Percentiles rank a stretch among this genome's conserved stretches.
These are phyloP conservation scores for Diaporthe vexans DNA, from an alignment of 2,329 filamentous ascomycete species.

Conservation along the genomic window DNA sequence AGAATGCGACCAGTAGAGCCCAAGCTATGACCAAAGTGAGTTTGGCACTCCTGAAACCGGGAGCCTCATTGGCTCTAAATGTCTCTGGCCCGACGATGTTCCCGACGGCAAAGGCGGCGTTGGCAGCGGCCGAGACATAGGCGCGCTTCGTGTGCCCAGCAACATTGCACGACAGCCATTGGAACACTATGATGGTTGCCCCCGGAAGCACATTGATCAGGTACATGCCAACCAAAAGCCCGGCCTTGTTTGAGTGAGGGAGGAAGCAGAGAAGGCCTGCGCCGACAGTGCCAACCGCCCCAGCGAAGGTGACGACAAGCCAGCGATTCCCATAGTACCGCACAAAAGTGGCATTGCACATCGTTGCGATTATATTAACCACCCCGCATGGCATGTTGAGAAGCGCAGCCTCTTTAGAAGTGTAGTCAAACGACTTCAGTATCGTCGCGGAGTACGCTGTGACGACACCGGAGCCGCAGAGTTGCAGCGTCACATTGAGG, in stretches of 20 bases:
- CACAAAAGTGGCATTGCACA: conserved; percentile 21
- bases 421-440: conserved; percentile 26
- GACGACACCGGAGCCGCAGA: conserved; percentile 45
- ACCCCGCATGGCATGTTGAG: conserved; percentile 43
- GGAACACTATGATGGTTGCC: conserved; percentile 21
- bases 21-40: conserved; percentile 22
- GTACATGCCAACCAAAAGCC: not conserved
- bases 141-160: conserved; percentile 29
- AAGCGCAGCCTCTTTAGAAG: conserved; percentile 40
- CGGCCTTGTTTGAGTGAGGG: conserved; percentile 17
- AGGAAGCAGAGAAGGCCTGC: conserved; percentile 24
- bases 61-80: conserved; percentile 16
- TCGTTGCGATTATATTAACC: conserved; percentile 14
- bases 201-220: conserved; percentile 26
- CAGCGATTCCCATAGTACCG: conserved; percentile 10
- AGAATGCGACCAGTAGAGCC: conserved; percentile 12
- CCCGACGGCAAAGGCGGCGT: conserved; percentile 22
- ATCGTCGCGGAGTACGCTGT: conserved; percentile 28
- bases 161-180: conserved; percentile 21
- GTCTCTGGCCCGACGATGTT: conserved; percentile 20
- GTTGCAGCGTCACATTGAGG: conserved; percentile 42
- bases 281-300: conserved; percentile 2
- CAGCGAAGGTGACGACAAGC: conserved; percentile 4
- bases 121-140: conserved; percentile 12
- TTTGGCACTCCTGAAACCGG: conserved; percentile 15